Percentiles rank a stretch among this genome's conserved stretches.
These are phyloP conservation scores for Thielaviopsis populi DNA, from an alignment of 2,329 filamentous ascomycete genomes.

Conservation along the genomic window DNA sequence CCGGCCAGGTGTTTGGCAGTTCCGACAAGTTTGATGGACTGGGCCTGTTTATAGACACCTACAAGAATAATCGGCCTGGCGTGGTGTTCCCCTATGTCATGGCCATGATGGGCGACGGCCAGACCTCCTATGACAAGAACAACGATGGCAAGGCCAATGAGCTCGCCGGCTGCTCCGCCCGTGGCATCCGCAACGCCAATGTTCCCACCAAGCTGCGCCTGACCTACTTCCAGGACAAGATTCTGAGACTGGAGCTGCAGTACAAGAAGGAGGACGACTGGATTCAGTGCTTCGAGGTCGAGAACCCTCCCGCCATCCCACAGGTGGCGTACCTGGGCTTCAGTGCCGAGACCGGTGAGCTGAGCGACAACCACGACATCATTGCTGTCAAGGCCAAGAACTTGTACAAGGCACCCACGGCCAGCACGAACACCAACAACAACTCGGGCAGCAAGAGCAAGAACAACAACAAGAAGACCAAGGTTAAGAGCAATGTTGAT, in stretches of 20 bases:
- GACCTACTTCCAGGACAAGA: constrained; percentile 95
- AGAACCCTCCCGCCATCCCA: constrained; percentile 60
- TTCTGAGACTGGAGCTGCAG: constrained; percentile 75
- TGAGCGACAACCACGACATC: constrained; percentile 96
- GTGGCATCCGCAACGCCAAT: constrained; percentile 67
- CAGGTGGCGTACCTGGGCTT: constrained; percentile 60
- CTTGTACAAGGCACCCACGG: constrained; percentile 52
- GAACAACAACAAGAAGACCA: constrained; percentile 24
- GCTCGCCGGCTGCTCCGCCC: constrained; percentile 84
- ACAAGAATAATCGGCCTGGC: constrained; percentile 97
- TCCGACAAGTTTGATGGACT: constrained; percentile 84
- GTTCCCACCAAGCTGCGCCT: constrained; percentile 73
- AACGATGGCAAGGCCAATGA: constrained; percentile 91
- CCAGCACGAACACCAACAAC: constrained; percentile 23
- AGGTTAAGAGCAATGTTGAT: constrained; percentile 15
- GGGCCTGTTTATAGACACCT: constrained; percentile 93
- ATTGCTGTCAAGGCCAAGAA: constrained; percentile 76
- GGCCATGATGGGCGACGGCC: constrained; percentile 92
- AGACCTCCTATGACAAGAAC: constrained; percentile 78
- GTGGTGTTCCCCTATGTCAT: constrained; percentile 95
- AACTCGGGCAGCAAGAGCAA: constrained; percentile 27
- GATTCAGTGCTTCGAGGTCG: constrained; percentile 73
- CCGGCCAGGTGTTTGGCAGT: constrained; percentile 76
- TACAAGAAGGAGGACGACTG: constrained; percentile 86
- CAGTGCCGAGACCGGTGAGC: constrained; percentile 83